These are phyloP conservation scores for Parascedosporium putredinis DNA, from an alignment of 2,329 filamentous ascomycete genomes.

Conservation along the genomic window DNA sequence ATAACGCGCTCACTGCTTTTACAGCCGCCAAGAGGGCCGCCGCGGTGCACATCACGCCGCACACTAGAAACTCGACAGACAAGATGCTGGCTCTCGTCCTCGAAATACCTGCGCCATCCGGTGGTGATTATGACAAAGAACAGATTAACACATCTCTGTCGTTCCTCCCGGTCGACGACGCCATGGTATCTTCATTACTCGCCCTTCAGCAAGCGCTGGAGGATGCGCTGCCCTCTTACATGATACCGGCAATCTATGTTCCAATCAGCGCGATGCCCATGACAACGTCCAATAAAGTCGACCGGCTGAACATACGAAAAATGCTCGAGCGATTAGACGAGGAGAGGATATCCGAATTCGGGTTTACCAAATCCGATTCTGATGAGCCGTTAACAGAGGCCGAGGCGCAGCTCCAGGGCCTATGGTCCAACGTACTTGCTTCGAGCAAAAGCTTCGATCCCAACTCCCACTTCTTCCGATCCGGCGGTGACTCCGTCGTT, in stretches of 20 bases:
- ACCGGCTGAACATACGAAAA: background rate
- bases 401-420: background rate
- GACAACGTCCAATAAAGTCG: background rate
- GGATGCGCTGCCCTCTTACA: background rate
- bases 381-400: background rate
- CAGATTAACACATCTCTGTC: background rate
- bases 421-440: background rate
- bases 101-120: background rate
- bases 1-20: constrained; percentile 9
- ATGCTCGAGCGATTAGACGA: too few relatives aligned
- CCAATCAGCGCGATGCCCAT: background rate
- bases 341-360: too few relatives aligned
- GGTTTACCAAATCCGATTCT: background rate
- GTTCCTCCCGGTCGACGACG: background rate
- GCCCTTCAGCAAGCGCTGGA: too few relatives aligned
- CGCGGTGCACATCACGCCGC: background rate
- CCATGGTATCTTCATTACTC: background rate
- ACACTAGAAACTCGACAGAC: background rate
- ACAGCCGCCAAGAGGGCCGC: constrained; percentile 7
- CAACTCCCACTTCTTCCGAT: constrained; percentile 11
- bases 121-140: background rate
- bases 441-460: constrained; percentile 7
- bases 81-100: background rate
- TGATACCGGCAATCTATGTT: background rate
- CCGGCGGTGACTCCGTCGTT: constrained; percentile 45